These are phyloP conservation scores for Metschnikowia corniflorae DNA, from an alignment of 805 yeast genomes.

Conservation along the genomic window DNA sequence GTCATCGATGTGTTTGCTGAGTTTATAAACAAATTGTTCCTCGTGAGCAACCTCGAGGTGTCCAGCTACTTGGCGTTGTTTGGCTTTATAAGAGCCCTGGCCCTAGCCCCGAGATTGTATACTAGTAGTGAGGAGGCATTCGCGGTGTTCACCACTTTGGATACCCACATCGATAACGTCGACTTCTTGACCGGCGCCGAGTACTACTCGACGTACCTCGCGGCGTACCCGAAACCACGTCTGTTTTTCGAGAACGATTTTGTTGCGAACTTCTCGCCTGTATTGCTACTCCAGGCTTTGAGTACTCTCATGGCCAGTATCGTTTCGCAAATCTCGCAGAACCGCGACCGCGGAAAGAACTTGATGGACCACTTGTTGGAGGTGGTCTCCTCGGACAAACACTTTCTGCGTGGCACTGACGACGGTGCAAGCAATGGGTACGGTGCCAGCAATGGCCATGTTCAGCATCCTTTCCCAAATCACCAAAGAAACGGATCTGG, in stretches of 20 bases:
- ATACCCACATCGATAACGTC: slow-evolving; percentile 34
- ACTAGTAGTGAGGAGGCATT: slow-evolving; percentile 22
- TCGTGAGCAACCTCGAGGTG: slow-evolving; percentile 18
- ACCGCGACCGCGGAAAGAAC: slow-evolving; percentile 12
- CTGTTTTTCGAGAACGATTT: slow-evolving; percentile 24
- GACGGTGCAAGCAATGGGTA: background rate
- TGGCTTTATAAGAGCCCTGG: slow-evolving; percentile 34
- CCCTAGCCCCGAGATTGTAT: slow-evolving; percentile 26
- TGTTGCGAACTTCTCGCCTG: slow-evolving; percentile 31
- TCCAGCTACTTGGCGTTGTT: slow-evolving; percentile 34
- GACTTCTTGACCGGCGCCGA: slow-evolving; percentile 39
- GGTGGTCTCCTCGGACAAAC: slow-evolving; percentile 21
- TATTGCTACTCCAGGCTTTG: slow-evolving; percentile 33
- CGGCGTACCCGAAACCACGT: slow-evolving; percentile 11
- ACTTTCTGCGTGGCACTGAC: background rate
- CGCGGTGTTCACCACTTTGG: slow-evolving; percentile 31
- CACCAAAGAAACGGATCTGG: slow-evolving; percentile 1
- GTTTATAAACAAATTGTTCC: slow-evolving; percentile 28
- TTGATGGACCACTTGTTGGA: slow-evolving; percentile 29
- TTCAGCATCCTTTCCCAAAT: background rate
- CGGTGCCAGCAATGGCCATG: background rate
- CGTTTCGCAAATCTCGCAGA: slow-evolving; percentile 24
- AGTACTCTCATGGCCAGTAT: slow-evolving; percentile 35
- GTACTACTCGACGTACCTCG: slow-evolving; percentile 20
- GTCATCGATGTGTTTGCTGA: slow-evolving; percentile 26